A percentile compares a stretch with the other conserved stretches of the same genome.
phyloP scores from a whole-genome alignment of 148 eudicot species.

The Polygonum maritimum region DNA sequence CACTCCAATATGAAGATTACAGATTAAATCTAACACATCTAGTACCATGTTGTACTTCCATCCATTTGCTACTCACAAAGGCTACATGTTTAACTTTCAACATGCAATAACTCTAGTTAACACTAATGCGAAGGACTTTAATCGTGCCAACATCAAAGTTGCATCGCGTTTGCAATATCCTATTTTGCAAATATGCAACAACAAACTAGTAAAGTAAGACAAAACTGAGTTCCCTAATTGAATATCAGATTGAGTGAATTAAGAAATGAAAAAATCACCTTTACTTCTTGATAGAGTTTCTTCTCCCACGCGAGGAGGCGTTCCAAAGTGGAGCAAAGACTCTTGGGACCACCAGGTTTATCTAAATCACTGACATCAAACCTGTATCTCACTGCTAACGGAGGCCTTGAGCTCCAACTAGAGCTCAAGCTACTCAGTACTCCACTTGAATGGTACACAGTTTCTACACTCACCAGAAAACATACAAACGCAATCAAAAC shows the following conservation, averaged over 20 bases:
- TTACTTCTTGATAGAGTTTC: conserved; percentile 89
- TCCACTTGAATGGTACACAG: conserved; percentile 92
- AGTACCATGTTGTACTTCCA: no score
- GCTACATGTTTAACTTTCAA: background rate
- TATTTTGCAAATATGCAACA: background rate
- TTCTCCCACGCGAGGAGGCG: conserved; percentile 96
- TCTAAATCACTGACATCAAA: conserved; percentile 57
- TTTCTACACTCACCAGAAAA: conserved; percentile 40
- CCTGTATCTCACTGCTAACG: conserved; percentile 71
- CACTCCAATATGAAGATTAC: background rate
- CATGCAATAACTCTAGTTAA: no score
- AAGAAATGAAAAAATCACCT: conserved; percentile 32
- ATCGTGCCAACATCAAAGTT: conserved; percentile 11
- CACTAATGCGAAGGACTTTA: background rate
- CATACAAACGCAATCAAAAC: background rate
- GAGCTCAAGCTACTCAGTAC: conserved; percentile 85
- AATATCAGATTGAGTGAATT: no score
- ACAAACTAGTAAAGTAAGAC: background rate
- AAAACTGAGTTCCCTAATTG: no score
- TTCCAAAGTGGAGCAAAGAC: conserved; percentile 83
- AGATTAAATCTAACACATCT: no score
- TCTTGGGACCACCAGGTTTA: conserved; percentile 53
- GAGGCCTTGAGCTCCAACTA: conserved; percentile 93
- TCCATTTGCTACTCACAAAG: no score
- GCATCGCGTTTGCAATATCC: background rate